Evolutionary conservation across 169 alveolate genomes (phyloP).

Genomic region (Plasmodium inui): DNA sequence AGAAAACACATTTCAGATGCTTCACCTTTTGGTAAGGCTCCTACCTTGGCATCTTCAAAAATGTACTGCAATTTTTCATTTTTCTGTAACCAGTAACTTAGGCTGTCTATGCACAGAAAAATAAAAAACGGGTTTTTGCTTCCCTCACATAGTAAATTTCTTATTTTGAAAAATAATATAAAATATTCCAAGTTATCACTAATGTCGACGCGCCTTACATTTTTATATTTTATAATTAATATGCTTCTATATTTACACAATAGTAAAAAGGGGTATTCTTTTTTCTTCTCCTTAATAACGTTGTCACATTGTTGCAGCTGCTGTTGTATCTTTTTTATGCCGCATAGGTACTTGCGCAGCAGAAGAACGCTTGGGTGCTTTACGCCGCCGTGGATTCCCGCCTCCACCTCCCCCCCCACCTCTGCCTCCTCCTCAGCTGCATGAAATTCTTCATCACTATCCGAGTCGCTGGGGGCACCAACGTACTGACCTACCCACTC

Average conservation of each 20-base stretch:
- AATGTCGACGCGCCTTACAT: conserved; percentile 22
- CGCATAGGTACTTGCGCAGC: neutral
- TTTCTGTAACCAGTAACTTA: conserved; percentile 69
- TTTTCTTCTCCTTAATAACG: conserved; percentile 65
- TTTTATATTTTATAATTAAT: conserved; percentile 72
- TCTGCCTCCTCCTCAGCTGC: neutral
- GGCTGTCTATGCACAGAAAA: conserved; percentile 64
- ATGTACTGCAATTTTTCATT: conserved; percentile 45
- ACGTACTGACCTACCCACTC: neutral
- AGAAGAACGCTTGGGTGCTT: neutral
- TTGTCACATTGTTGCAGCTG: conserved; percentile 28
- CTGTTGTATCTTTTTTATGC: conserved; percentile 34
- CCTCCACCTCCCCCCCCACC: neutral
- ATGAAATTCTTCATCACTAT: neutral
- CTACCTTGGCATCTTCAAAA: conserved; percentile 19
- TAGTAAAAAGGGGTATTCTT: conserved; percentile 65
- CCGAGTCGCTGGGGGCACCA: neutral
- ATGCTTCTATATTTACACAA: conserved; percentile 76
- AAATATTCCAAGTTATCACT: conserved; percentile 62
- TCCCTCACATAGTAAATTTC: conserved; percentile 31
- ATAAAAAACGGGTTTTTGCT: conserved; percentile 64
- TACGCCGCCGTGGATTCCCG: neutral
- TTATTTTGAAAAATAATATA: conserved; percentile 61
- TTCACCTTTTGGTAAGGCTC: neutral
- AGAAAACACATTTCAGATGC: neutral